Base-by-base conservation (phyloP, 2,329 filamentous ascomycete species). In the Zymoseptoria ardabiliae region DNA sequence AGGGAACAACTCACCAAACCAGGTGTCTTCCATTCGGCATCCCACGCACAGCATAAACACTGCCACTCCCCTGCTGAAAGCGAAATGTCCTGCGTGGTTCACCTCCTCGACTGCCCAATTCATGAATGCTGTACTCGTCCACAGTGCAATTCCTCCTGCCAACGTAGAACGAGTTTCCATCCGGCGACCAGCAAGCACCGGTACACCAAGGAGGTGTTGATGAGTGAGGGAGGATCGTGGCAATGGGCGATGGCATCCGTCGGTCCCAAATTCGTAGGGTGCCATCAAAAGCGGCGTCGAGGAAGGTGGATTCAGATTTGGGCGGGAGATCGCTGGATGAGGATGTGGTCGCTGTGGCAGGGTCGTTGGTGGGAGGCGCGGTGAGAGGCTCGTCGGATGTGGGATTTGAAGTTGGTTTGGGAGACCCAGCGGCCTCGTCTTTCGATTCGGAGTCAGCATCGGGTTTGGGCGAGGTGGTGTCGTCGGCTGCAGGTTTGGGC, bases 191-290 rank as follows among this genome's bases (percentile, higher is more conserved):
- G 77, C 91, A 96, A 0, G 91, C 91, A 65, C 90, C 92, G 86
- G 96, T 97, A 74, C 93, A 97, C 93, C 93, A 99, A 0, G 93
- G 94, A 1, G 94, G 93, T 0, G 91, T 89, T 19, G 86, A 85
- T 10, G 85, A 83, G 10, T 86, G 81, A 19, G 89, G 90, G 1
- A 81, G 80, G 58, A 97, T 93, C 25, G 87, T 85, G 2, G 94
- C 91, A 1, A 96, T 81, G 0, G 93, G 88, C 41, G 87, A 82
- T 1, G 83, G 83, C 63, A 89, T 84, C 20, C 94, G 85, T 2
- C 87, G 81, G 70, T 99, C 96, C 93, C 94, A 99, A 65, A 99
- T 85, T n/a, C 91, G 87, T 51, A 99, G 80, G 0, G 86, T 87
- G 56, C 93, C 92, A 75, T 97, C 89, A 8, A 93, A 90, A 2